Conservation (phyloP, 2,329 filamentous ascomycete genomes). For the Alternaria alternata region DNA sequence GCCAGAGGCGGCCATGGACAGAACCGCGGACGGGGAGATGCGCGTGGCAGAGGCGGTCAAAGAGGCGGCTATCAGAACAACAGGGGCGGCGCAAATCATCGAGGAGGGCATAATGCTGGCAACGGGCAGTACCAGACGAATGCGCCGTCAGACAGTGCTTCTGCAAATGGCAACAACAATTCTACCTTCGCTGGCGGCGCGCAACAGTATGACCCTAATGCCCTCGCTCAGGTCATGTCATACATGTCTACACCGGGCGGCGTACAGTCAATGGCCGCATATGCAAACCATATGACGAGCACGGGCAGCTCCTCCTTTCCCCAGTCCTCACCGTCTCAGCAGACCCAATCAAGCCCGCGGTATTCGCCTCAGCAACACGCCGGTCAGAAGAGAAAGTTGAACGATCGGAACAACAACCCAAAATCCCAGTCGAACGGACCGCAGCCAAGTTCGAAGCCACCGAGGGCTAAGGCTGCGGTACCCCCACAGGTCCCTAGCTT, state of each 20-base stretch:
- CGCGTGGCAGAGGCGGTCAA: conserved; percentile 26
- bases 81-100: conserved; percentile 24
- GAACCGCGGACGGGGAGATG: conserved; percentile 22
- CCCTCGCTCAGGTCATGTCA: conserved; percentile 40
- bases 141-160: neutral
- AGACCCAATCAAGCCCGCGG: conserved; percentile 17
- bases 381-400: conserved; percentile 42
- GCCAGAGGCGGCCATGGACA: conserved; percentile 29
- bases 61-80: conserved; percentile 32
- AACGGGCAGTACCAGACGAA: conserved; percentile 19
- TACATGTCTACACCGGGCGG: conserved; percentile 42
- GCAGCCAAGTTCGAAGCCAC: conserved; percentile 37
- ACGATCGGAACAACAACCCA: conserved; percentile 25
- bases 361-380: conserved; percentile 28
- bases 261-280: conserved; percentile 39
- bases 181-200: conserved; percentile 23
- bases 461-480: conserved; percentile 42
- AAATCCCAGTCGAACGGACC: conserved; percentile 21
- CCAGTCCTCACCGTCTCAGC: conserved; percentile 11
- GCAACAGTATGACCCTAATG: conserved; percentile 31
- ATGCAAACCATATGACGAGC: conserved; percentile 33
- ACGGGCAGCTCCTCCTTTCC: conserved; percentile 5
- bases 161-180: conserved; percentile 20
- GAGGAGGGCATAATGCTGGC: conserved; percentile 3
- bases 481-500: conserved; percentile 49